phyloP scores from a whole-genome alignment of 2,329 filamentous ascomycete species.

The Fusarium sp. region DNA sequence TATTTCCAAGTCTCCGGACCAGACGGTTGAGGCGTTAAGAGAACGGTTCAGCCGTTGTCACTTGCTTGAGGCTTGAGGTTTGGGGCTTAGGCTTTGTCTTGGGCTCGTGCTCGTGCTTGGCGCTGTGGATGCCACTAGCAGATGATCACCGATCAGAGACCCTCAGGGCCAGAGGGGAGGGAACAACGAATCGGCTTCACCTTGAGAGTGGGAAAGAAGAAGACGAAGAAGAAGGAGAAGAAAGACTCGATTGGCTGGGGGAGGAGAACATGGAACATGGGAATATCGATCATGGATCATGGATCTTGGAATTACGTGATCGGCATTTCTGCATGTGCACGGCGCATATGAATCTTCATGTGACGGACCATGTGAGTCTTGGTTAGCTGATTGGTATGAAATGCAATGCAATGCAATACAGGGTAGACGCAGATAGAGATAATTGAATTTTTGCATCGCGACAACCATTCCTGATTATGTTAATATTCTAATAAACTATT shows the following conservation, averaged over 20 bases:
- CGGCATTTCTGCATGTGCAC: slow-evolving; percentile 11
- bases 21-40: slow-evolving; percentile 29
- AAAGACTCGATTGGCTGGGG: no score
- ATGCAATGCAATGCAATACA: slow-evolving; percentile 1
- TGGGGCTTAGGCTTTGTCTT: neutral
- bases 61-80: neutral
- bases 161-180: neutral
- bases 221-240: no score
- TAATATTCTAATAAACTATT: no score
- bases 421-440: slow-evolving; percentile 7
- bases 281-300: slow-evolving; percentile 10
- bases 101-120: no score
- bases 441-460: neutral
- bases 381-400: neutral
- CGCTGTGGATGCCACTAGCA: slow-evolving; percentile 22
- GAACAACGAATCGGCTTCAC: no score
- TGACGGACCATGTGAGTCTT: neutral
- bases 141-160: slow-evolving; percentile 9
- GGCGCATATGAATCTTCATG: slow-evolving; percentile 13
- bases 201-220: no score
- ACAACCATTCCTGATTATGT: neutral
- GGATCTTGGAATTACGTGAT: slow-evolving; percentile 6
- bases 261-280: neutral
- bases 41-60: slow-evolving; percentile 2
- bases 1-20: slow-evolving; percentile 4